Percentiles rank a stretch among this genome's conserved stretches.
These are phyloP conservation scores for Thecaphora frezii DNA, from an alignment of 1,284 basidiomycete genomes.

Conservation along the genomic window DNA sequence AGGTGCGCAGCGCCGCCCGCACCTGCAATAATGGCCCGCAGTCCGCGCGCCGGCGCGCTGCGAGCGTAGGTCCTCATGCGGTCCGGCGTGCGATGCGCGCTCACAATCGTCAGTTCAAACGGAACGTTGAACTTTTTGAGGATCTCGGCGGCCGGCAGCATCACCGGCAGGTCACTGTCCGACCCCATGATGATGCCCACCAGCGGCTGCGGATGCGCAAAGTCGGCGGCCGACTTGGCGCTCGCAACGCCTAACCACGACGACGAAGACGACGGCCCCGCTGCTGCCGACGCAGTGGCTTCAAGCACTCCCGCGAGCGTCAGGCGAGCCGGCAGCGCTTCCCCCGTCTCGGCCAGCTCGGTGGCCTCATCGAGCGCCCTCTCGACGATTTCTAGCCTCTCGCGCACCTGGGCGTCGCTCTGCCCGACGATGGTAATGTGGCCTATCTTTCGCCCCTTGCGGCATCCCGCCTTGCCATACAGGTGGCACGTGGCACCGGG, in stretches of 20 bases:
- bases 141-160: constrained; percentile 84
- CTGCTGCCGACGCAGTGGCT: constrained; percentile 9
- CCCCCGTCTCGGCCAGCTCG: constrained; percentile 33
- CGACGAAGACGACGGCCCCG: constrained; percentile 5
- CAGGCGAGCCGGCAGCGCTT: constrained; percentile 26
- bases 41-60: constrained; percentile 73
- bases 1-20: constrained; percentile 96
- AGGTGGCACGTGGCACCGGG: constrained; percentile 83
- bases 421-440: constrained; percentile 88
- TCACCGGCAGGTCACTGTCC: constrained; percentile 92
- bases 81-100: constrained; percentile 91
- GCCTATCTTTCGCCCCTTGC: constrained; percentile 95
- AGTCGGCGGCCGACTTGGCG: constrained; percentile 57
- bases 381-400: constrained; percentile 59
- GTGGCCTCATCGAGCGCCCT: constrained; percentile 51
- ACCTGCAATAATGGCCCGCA: constrained; percentile 83
- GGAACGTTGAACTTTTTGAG: constrained; percentile 80
- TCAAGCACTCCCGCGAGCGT: constrained; percentile 35
- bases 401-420: constrained; percentile 75
- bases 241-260: not conserved
- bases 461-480: constrained; percentile 87
- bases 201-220: constrained; percentile 69
- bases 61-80: constrained; percentile 81
- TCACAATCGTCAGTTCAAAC: constrained; percentile 93
- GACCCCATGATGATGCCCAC: constrained; percentile 98